Evolutionary conservation across 352 stramenopile species (phyloP).

Genomic region (Phytopythium vexans): DNA sequence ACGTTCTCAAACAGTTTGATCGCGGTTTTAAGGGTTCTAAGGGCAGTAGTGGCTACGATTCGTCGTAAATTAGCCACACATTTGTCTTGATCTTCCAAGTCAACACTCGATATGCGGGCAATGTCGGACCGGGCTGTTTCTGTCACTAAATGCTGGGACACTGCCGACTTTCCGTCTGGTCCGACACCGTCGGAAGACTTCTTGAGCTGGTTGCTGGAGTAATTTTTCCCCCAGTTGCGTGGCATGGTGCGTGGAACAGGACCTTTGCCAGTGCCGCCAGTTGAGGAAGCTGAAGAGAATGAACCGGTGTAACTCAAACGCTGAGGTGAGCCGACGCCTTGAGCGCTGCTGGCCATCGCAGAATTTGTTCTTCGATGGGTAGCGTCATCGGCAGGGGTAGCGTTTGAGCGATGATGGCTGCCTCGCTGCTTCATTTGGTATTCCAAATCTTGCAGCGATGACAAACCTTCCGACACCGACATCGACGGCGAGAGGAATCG

Average conservation of each 20-base stretch:
- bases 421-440: conserved; percentile 47
- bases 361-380: neutral
- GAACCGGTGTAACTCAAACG: conserved; percentile 1
- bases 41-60: conserved; percentile 31
- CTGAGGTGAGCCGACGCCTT: neutral
- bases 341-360: neutral
- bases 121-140: neutral
- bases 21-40: conserved; percentile 39
- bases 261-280: conserved; percentile 1
- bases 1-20: conserved; percentile 57
- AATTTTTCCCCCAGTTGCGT: conserved; percentile 66
- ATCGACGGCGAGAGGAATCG: conserved; percentile 57
- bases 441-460: conserved; percentile 54
- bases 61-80: conserved; percentile 36
- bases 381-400: neutral
- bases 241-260: conserved; percentile 43
- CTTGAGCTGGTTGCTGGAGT: conserved; percentile 22
- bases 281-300: neutral
- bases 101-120: neutral
- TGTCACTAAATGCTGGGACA: neutral
- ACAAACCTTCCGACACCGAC: conserved; percentile 23
- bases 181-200: conserved; percentile 18
- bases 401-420: conserved; percentile 32
- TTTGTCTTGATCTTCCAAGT: conserved; percentile 4
- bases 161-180: conserved; percentile 15